Conservation (phyloP, 306 rosid genomes). For the Gastrolobium bilobum region DNA sequence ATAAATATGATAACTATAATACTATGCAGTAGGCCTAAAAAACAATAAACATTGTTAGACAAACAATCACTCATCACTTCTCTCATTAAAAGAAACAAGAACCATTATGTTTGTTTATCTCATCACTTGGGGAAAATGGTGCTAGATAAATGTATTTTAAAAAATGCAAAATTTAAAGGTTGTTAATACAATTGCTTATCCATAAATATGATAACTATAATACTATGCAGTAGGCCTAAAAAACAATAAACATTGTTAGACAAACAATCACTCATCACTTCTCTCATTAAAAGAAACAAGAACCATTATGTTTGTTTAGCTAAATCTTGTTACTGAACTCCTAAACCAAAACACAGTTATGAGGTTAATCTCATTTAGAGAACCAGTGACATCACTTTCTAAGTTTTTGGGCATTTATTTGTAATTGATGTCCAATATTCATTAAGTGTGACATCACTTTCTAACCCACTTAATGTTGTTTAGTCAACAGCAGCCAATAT, state of each 20-base stretch:
- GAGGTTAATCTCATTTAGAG: slow-evolving; percentile 10
- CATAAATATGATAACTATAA: background rate
- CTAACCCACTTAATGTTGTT: slow-evolving; percentile 16
- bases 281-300: background rate
- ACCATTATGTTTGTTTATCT: background rate
- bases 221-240: background rate
- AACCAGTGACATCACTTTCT: slow-evolving; percentile 17
- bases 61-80: background rate
- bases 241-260: slow-evolving; percentile 5
- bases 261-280: background rate
- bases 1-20: background rate
- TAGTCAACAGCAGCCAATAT: slow-evolving; percentile 10
- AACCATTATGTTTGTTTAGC: background rate
- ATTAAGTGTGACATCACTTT: slow-evolving; percentile 36
- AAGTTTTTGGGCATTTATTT: background rate
- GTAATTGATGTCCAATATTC: slow-evolving; percentile 15
- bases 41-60: slow-evolving; percentile 7
- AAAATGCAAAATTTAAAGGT: background rate
- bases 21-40: background rate
- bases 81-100: slow-evolving; percentile 1
- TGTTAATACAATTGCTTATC: background rate
- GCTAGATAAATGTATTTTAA: background rate
- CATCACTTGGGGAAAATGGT: too few relatives aligned
- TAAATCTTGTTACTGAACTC: slow-evolving; percentile 12
- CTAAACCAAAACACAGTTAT: background rate